These are phyloP conservation scores for Jatropha podagrica DNA, from an alignment of 441 rosid species.

Conservation along the genomic window DNA sequence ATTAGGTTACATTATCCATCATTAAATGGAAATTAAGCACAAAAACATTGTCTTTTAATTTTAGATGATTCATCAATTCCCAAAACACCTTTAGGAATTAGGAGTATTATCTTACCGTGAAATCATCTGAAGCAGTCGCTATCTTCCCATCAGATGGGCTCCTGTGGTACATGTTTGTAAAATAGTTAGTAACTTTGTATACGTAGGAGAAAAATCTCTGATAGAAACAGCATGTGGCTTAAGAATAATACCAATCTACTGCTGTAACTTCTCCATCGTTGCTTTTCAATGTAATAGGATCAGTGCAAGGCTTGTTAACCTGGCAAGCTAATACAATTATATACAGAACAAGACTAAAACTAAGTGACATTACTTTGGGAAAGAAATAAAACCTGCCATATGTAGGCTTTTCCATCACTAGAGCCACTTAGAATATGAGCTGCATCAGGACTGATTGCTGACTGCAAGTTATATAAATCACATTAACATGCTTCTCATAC, in stretches of 20 bases:
- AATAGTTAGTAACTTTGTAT: conserved; percentile 7
- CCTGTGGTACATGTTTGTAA: conserved; percentile 41
- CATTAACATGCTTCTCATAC: conserved; percentile 1
- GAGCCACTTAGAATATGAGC: conserved; percentile 77
- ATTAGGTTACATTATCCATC: neutral
- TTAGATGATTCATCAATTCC: neutral
- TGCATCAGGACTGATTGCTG: conserved; percentile 87
- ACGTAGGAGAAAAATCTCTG: neutral
- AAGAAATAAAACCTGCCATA: conserved; percentile 72
- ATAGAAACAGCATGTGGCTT: conserved; percentile 3
- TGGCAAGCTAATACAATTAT: conserved; percentile 29
- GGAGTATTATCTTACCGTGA: conserved; percentile 47
- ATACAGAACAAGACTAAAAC: conserved; percentile 9
- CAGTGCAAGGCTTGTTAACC: conserved; percentile 66
- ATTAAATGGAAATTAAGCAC: neutral
- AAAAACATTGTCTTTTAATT: neutral
- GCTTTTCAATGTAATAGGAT: conserved; percentile 59
- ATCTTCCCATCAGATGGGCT: conserved; percentile 64
- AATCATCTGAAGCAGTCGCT: conserved; percentile 82
- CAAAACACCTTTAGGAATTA: neutral
- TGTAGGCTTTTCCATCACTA: conserved; percentile 75
- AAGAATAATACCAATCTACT: conserved; percentile 70
- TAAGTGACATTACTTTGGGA: neutral
- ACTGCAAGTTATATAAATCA: conserved; percentile 42
- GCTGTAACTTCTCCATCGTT: conserved; percentile 87